These are phyloP conservation scores for Debaryomyces subglobosus DNA, from an alignment of 1,139 yeast genomes.

Conservation along the genomic window DNA sequence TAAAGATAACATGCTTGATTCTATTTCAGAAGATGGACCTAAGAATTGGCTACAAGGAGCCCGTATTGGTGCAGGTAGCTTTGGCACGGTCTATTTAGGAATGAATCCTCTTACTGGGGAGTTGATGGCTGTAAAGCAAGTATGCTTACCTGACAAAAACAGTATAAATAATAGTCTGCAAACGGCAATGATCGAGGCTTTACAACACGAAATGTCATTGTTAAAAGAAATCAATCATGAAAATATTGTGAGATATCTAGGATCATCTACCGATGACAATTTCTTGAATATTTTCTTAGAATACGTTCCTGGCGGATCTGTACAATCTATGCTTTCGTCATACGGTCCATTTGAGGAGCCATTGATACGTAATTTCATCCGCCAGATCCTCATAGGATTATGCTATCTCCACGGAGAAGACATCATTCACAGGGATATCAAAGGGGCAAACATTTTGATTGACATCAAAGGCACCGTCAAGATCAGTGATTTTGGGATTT, in stretches of 20 bases:
- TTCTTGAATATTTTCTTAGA: slow-evolving; percentile 83
- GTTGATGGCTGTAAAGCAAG: slow-evolving; percentile 96
- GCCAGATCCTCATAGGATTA: slow-evolving; percentile 83
- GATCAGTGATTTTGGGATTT: slow-evolving; percentile 92
- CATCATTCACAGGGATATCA: slow-evolving; percentile 88
- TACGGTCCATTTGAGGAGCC: slow-evolving; percentile 96
- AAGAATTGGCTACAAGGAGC: slow-evolving; percentile 93
- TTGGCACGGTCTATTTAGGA: slow-evolving; percentile 91
- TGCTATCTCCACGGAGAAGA: slow-evolving; percentile 79
- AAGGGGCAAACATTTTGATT: slow-evolving; percentile 89
- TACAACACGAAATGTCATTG: slow-evolving; percentile 81
- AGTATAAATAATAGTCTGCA: slow-evolving; percentile 43
- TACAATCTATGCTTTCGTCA: slow-evolving; percentile 78
- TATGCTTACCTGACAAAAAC: slow-evolving; percentile 60
- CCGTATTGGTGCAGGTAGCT: slow-evolving; percentile 90
- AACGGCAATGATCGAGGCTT: slow-evolving; percentile 73
- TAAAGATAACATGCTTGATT: slow-evolving; percentile 19
- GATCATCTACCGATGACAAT: slow-evolving; percentile 75
- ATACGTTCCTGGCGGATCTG: slow-evolving; percentile 97
- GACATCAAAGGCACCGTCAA: slow-evolving; percentile 91
- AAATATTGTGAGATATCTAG: slow-evolving; percentile 88
- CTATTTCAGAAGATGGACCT: slow-evolving; percentile 48
- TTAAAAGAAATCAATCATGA: slow-evolving; percentile 84
- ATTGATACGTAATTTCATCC: slow-evolving; percentile 75
- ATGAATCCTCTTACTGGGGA: slow-evolving; percentile 93